These are phyloP conservation scores for Phytophthora foliorum DNA, from an alignment of 352 stramenopile species.

Conservation along the genomic window DNA sequence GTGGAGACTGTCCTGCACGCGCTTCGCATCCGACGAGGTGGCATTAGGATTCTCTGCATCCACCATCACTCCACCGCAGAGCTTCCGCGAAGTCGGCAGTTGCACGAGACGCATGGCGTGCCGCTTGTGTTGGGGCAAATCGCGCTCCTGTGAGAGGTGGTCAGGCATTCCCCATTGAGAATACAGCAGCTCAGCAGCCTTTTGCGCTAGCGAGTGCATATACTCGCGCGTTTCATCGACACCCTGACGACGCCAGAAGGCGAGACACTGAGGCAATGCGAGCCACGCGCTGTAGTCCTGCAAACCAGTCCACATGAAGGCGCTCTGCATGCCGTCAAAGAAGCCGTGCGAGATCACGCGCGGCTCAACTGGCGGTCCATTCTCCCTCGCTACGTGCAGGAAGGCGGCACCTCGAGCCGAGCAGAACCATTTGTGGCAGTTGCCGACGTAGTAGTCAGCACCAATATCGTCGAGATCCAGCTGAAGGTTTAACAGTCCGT, in stretches of 20 bases:
- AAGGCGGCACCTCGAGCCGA: slow-evolving; percentile 90
- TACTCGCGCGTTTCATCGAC: slow-evolving; percentile 57
- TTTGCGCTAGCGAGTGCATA: slow-evolving; percentile 70
- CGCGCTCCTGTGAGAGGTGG: slow-evolving; percentile 41
- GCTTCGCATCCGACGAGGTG: slow-evolving; percentile 90
- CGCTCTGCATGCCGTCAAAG: slow-evolving; percentile 90
- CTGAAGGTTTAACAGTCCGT: slow-evolving; percentile 87
- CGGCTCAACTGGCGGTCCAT: slow-evolving; percentile 48
- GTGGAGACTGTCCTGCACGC: slow-evolving; percentile 93
- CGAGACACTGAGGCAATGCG: slow-evolving; percentile 83
- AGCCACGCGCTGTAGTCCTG: slow-evolving; percentile 93
- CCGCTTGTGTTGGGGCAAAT: slow-evolving; percentile 65
- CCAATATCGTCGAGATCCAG: slow-evolving; percentile 73
- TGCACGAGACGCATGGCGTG: slow-evolving; percentile 83
- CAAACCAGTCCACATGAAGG: slow-evolving; percentile 94
- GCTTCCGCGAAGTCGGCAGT: slow-evolving; percentile 51
- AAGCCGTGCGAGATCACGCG: slow-evolving; percentile 94
- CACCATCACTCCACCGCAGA: slow-evolving; percentile 55
- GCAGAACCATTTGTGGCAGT: slow-evolving; percentile 97
- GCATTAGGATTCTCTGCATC: slow-evolving; percentile 39
- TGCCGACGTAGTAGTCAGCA: slow-evolving; percentile 94
- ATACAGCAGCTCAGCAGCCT: slow-evolving; percentile 71
- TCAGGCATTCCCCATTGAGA: slow-evolving; percentile 61
- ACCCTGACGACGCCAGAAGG: slow-evolving; percentile 82
- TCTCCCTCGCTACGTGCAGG: slow-evolving; percentile 70